phyloP scores from a whole-genome alignment of 2,329 filamentous ascomycete genomes.

The Metarhizium album region DNA sequence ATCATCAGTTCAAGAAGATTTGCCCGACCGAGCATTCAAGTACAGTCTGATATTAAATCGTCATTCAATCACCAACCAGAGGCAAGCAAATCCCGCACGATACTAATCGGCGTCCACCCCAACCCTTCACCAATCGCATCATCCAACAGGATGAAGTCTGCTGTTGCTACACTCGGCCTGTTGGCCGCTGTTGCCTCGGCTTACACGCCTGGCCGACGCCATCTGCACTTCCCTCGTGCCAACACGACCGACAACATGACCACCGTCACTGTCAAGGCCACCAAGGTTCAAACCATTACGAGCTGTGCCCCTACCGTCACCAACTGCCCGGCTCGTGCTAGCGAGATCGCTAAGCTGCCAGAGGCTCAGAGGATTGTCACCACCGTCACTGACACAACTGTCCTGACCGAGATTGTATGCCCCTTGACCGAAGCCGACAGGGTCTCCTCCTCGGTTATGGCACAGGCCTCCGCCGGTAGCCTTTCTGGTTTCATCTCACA shows the following conservation, averaged over 20 bases:
- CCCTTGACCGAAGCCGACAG: constrained; percentile 30
- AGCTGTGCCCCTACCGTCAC: constrained; percentile 47
- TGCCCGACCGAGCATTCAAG: neutral
- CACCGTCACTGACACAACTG: constrained; percentile 28
- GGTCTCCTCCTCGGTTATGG: constrained; percentile 30
- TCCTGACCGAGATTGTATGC: constrained; percentile 32
- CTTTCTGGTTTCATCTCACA: constrained; percentile 27
- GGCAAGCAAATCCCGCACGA: constrained; percentile 2
- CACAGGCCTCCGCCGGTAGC: constrained; percentile 23
- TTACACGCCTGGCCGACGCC: constrained; percentile 22
- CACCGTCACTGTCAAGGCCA: constrained; percentile 40
- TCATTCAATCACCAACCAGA: constrained; percentile 6
- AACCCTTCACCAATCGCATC: neutral
- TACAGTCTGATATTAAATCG: neutral
- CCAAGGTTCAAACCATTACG: constrained; percentile 45
- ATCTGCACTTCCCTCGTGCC: constrained; percentile 19
- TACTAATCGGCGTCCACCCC: no score
- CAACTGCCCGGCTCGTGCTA: constrained; percentile 36
- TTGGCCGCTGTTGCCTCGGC: constrained; percentile 35
- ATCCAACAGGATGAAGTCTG: constrained; percentile 36
- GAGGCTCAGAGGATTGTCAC: constrained; percentile 22
- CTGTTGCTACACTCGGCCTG: constrained; percentile 31
- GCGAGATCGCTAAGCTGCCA: constrained; percentile 24
- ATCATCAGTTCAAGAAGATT: neutral
- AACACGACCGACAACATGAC: constrained; percentile 21